Conservation (phyloP, 768 basidiomycete species). For the Baorangia bicolor region DNA sequence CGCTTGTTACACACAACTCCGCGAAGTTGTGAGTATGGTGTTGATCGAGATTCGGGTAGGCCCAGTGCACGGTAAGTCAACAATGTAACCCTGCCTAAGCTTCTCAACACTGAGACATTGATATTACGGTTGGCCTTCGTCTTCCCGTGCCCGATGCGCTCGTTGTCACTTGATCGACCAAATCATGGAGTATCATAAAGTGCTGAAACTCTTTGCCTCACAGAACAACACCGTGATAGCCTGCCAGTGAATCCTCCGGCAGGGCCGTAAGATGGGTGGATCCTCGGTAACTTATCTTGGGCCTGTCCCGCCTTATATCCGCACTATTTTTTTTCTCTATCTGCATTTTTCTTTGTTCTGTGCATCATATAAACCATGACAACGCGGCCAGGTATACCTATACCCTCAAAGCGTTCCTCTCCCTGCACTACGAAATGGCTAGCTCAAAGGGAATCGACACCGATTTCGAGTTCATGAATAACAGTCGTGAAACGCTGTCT, state of each 20-base stretch:
- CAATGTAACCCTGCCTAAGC: too few species aligned
- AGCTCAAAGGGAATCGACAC: background rate
- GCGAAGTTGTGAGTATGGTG: too few species aligned
- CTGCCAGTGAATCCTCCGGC: background rate
- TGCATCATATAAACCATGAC: background rate
- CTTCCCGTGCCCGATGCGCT: background rate
- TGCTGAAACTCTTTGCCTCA: background rate
- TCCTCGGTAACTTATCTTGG: background rate
- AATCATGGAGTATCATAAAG: background rate
- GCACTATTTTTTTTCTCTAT: background rate
- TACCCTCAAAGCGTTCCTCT: background rate
- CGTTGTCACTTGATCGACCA: background rate
- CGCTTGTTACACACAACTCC: too few species aligned
- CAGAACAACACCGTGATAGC: background rate
- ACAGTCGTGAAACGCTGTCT: slow-evolving; percentile 3
- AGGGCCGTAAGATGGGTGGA: background rate
- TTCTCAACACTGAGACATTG: background rate
- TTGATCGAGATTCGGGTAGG: too few species aligned
- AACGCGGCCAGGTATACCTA: background rate
- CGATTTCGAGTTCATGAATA: background rate
- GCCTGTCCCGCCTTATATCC: background rate
- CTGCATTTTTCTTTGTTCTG: background rate
- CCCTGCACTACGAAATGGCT: slow-evolving; percentile 4
- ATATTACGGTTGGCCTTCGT: background rate
- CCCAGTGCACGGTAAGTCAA: too few species aligned